Conservation (phyloP, 2,329 filamentous ascomycete species). For the Aspergillus neoniger region DNA sequence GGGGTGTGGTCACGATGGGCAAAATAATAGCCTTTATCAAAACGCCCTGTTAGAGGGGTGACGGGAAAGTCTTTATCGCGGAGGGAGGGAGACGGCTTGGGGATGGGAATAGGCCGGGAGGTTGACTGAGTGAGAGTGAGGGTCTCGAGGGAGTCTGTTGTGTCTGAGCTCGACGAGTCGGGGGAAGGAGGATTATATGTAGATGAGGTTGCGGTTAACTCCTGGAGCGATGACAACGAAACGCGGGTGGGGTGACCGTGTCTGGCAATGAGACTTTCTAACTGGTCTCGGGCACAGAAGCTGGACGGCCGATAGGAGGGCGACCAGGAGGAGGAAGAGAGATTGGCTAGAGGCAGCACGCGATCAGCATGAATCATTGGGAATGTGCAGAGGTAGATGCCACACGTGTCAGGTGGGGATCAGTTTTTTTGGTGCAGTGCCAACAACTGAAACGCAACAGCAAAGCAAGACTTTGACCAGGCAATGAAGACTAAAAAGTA, state of each 20-base stretch:
- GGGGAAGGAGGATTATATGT: slow-evolving; percentile 39
- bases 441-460: slow-evolving; percentile 12
- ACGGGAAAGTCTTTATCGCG: slow-evolving; percentile 38
- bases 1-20: slow-evolving; percentile 32
- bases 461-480: slow-evolving; percentile 11
- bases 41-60: slow-evolving; percentile 42
- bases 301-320: slow-evolving; percentile 29
- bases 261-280: slow-evolving; percentile 41
- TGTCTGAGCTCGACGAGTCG: slow-evolving; percentile 26
- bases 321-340: slow-evolving; percentile 26
- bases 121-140: slow-evolving; percentile 30
- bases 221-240: slow-evolving; percentile 41
- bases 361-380: slow-evolving; percentile 29
- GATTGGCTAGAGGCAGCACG: slow-evolving; percentile 25
- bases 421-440: slow-evolving; percentile 7
- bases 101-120: slow-evolving; percentile 40
- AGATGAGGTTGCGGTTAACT: slow-evolving; percentile 40
- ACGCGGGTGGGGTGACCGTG: slow-evolving; percentile 43
- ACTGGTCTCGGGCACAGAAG: slow-evolving; percentile 34
- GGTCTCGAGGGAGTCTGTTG: slow-evolving; percentile 29
- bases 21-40: slow-evolving; percentile 39
- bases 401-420: slow-evolving; percentile 34
- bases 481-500: background rate
- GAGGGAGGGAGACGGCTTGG: slow-evolving; percentile 26
- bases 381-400: slow-evolving; percentile 25